phyloP scores from a whole-genome alignment of 2,329 filamentous ascomycete genomes.

The Periglandula ipomoeae region DNA sequence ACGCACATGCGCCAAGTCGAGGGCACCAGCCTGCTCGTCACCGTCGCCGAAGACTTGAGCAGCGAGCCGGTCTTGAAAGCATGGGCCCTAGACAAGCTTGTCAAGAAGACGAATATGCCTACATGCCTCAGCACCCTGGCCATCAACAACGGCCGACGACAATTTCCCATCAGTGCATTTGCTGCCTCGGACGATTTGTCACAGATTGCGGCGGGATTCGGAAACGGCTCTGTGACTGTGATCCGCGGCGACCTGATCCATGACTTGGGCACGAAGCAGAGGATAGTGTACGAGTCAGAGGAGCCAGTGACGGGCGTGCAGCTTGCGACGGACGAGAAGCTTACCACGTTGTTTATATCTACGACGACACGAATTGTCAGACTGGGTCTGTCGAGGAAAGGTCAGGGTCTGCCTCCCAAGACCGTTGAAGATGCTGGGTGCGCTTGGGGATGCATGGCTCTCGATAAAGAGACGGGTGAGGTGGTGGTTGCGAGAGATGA shows the following conservation, averaged over 20 bases:
- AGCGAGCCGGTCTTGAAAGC: conserved; percentile 87
- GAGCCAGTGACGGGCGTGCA: conserved; percentile 92
- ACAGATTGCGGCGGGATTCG: conserved; percentile 91
- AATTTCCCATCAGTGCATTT: conserved; percentile 91
- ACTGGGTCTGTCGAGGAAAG: conserved; percentile 75
- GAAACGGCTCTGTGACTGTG: conserved; percentile 87
- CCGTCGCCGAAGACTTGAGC: conserved; percentile 77
- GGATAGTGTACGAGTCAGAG: conserved; percentile 92
- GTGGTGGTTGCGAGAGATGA: conserved; percentile 91
- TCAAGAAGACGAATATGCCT: conserved; percentile 87
- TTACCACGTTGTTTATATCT: conserved; percentile 80
- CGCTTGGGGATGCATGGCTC: conserved; percentile 88
- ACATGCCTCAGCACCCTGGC: conserved; percentile 78
- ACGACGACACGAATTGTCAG: conserved; percentile 85
- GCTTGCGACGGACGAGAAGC: conserved; percentile 50
- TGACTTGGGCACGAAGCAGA: conserved; percentile 86
- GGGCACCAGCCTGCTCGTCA: conserved; percentile 77
- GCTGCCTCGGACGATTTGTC: conserved; percentile 79
- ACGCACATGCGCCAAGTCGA: conserved; percentile 90
- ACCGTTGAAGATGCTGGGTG: conserved; percentile 86
- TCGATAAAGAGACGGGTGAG: conserved; percentile 70
- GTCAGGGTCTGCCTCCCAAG: conserved; percentile 80
- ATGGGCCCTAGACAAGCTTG: conserved; percentile 90
- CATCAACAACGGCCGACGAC: conserved; percentile 83
- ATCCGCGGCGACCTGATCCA: conserved; percentile 92